phyloP scores from a whole-genome alignment of 345 rosid genomes.

The Nephelium lappaceum region DNA sequence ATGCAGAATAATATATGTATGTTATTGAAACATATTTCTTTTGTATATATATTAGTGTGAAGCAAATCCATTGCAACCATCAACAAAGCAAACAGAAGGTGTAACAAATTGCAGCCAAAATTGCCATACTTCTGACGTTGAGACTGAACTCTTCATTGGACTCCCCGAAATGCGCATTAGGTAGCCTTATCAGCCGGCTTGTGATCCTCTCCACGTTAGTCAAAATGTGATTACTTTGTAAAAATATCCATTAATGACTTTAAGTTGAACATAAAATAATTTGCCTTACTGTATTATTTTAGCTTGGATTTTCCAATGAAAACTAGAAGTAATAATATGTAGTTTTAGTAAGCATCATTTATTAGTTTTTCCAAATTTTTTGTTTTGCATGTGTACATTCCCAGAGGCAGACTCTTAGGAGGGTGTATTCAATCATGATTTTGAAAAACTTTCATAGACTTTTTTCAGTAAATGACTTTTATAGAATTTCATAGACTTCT shows the following conservation, averaged over 20 bases:
- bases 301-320: neutral
- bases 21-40: neutral
- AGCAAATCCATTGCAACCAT: conserved; percentile 21
- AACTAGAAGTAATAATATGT: neutral
- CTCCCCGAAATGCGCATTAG: conserved; percentile 29
- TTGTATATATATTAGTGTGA: neutral
- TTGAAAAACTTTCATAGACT: too few species aligned
- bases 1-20: too few species aligned
- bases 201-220: neutral
- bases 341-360: neutral
- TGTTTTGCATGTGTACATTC: too few species aligned
- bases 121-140: conserved; percentile 42
- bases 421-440: too few species aligned
- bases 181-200: neutral
- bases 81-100: conserved; percentile 24
- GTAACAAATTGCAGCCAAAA: conserved; percentile 20
- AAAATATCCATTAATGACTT: neutral
- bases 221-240: neutral
- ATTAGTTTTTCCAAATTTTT: too few species aligned
- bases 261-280: neutral
- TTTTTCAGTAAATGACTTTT: too few species aligned
- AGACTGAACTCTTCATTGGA: conserved; percentile 55
- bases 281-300: neutral
- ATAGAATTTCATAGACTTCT: too few species aligned
- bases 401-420: too few species aligned